Evolutionary conservation across 2,329 filamentous ascomycete species (phyloP).

Genomic region (Xylariaceae sp.): DNA sequence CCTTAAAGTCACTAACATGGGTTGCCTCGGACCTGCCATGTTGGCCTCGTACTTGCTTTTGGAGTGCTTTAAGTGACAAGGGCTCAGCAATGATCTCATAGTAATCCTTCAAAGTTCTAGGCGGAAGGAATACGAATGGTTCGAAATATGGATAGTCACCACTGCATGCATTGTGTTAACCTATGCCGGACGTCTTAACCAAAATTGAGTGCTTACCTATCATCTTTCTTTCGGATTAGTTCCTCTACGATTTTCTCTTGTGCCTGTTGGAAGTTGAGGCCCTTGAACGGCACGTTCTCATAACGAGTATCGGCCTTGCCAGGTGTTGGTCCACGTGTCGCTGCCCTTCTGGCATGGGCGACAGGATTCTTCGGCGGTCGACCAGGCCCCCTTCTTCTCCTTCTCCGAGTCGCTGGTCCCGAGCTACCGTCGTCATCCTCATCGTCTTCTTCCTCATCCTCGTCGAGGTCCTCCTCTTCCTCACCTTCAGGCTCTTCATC

Average conservation of each 20-base stretch:
- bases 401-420: constrained; percentile 10
- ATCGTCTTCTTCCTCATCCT: constrained; percentile 24
- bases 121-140: constrained; percentile 78
- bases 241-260: constrained; percentile 85
- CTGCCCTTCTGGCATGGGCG: constrained; percentile 35
- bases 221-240: constrained; percentile 68
- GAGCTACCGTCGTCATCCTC: constrained; percentile 27
- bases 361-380: constrained; percentile 40
- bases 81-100: constrained; percentile 83
- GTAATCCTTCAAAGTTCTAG: constrained; percentile 78
- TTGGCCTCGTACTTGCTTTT: constrained; percentile 75
- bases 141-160: constrained; percentile 70
- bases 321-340: constrained; percentile 39
- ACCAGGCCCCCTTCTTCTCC: constrained; percentile 34
- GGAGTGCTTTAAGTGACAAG: constrained; percentile 74
- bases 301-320: constrained; percentile 56
- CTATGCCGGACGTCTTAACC: background rate
- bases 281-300: constrained; percentile 64
- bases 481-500: constrained; percentile 31
- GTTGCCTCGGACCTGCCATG: constrained; percentile 69
- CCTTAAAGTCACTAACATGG: constrained; percentile 71
- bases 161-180: constrained; percentile 46
- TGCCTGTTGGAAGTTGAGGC: constrained; percentile 78
- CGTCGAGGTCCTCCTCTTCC: constrained; percentile 22
- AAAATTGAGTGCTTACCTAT: constrained; percentile 52